These are phyloP conservation scores for Anisogramma anomala DNA, from an alignment of 2,329 filamentous ascomycete species.

Conservation along the genomic window DNA sequence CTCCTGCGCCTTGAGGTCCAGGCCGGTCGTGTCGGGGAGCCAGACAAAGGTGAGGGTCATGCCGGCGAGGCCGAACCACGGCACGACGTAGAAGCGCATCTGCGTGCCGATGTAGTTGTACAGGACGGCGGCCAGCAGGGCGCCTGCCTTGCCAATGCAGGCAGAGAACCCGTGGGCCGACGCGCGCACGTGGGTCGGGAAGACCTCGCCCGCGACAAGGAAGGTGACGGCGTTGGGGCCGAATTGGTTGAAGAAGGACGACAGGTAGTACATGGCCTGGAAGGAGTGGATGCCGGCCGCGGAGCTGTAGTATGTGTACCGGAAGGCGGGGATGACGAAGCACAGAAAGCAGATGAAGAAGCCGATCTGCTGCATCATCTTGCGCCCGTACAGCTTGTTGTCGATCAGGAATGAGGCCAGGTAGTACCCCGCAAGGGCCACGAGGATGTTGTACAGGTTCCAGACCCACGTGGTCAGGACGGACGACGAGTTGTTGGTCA, in stretches of 20 bases:
- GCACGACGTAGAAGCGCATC: conserved; percentile 82
- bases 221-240: conserved; percentile 94
- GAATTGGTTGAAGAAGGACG: conserved; percentile 98
- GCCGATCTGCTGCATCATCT: conserved; percentile 90
- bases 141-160: conserved; percentile 78
- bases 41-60: conserved; percentile 74
- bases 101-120: conserved; percentile 89
- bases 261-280: conserved; percentile 97
- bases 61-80: conserved; percentile 87
- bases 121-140: conserved; percentile 72
- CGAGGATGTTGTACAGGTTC: conserved; percentile 83
- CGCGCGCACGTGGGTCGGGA: conserved; percentile 84
- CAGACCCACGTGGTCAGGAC: conserved; percentile 84
- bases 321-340: conserved; percentile 84
- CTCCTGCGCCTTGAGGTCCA: conserved; percentile 95
- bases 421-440: conserved; percentile 83
- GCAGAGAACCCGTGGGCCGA: conserved; percentile 93
- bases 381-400: conserved; percentile 92
- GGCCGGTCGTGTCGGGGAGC: conserved; percentile 91
- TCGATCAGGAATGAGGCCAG: conserved; percentile 79
- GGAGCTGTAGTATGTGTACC: conserved; percentile 71
- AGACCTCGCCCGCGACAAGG: conserved; percentile 93
- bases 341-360: conserved; percentile 90
- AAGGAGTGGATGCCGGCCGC: conserved; percentile 67
- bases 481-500: conserved; percentile 56